These are phyloP conservation scores for Lotus japonicus DNA, from an alignment of 306 rosid species.

Conservation along the genomic window DNA sequence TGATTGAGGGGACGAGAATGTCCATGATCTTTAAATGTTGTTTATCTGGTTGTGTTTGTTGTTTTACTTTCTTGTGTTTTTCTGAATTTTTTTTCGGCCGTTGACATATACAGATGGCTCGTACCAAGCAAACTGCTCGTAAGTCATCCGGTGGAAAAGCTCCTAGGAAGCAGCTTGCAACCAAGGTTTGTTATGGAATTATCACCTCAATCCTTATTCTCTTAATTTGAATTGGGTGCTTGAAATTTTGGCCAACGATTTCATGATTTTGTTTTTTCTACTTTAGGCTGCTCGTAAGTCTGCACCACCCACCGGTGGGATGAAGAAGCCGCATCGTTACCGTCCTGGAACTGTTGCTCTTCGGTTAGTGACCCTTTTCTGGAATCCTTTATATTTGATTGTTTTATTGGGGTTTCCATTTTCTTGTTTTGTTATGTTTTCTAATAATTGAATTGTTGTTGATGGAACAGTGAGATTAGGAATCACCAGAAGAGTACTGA, in stretches of 20 bases:
- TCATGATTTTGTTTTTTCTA: too few relatives aligned
- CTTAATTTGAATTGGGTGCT: background rate
- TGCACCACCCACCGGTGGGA: constrained; percentile 88
- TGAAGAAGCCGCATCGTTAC: constrained; percentile 85
- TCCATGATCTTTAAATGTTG: background rate
- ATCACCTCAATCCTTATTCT: background rate
- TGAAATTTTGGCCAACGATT: too few relatives aligned
- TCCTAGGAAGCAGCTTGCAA: constrained; percentile 87
- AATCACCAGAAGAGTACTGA: constrained; percentile 86
- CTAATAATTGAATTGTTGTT: too few relatives aligned
- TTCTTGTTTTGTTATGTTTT: rapidly evolving
- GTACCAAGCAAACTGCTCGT: constrained; percentile 93
- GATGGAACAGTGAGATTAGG: constrained; percentile 55
- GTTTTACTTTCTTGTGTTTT: too few relatives aligned
- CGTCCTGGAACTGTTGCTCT: constrained; percentile 90
- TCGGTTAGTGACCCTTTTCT: constrained; percentile 32
- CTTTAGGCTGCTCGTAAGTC: constrained; percentile 86
- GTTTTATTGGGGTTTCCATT: rapidly evolving
- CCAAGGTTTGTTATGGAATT: constrained; percentile 39
- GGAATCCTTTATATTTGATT: background rate
- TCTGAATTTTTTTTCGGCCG: background rate
- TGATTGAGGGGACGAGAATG: background rate
- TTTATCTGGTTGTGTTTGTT: too few relatives aligned
- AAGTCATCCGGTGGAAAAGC: constrained; percentile 90
- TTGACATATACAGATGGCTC: constrained; percentile 85